Conservation (phyloP, 2,329 filamentous ascomycete genomes). For the Aspergillus jensenii region DNA sequence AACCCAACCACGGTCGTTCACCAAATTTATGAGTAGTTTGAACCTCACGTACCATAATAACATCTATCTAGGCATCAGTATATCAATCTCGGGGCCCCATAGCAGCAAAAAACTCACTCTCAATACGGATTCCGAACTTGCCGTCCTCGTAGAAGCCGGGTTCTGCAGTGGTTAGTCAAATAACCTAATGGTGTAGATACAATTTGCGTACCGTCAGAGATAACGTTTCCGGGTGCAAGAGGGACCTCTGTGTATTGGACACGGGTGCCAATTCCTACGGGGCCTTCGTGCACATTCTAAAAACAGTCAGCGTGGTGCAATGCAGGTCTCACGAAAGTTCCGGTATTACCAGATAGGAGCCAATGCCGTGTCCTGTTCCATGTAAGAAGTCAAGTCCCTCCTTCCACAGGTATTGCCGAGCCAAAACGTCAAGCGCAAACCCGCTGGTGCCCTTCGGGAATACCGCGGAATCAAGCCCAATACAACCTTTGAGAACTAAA, state of each 20-base stretch:
- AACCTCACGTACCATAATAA: conserved; percentile 87
- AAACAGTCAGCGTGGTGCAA: conserved; percentile 18
- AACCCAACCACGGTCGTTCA: conserved; percentile 90
- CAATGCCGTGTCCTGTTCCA: conserved; percentile 93
- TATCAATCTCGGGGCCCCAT: not conserved
- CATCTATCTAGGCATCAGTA: conserved; percentile 50
- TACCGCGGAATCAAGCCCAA: conserved; percentile 78
- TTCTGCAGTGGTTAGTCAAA: conserved; percentile 50
- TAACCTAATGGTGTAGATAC: not conserved
- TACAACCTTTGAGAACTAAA: conserved; percentile 89
- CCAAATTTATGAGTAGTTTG: conserved; percentile 85
- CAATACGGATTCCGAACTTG: conserved; percentile 90
- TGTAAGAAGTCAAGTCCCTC: conserved; percentile 93
- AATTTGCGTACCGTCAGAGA: conserved; percentile 65
- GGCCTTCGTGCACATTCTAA: conserved; percentile 90
- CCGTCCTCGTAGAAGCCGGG: conserved; percentile 98
- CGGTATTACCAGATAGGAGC: conserved; percentile 68
- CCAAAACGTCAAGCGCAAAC: conserved; percentile 84
- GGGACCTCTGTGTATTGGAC: conserved; percentile 90
- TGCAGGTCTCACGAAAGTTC: not conserved
- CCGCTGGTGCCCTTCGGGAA: conserved; percentile 96
- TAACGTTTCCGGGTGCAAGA: conserved; percentile 85
- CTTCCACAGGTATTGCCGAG: conserved; percentile 90
- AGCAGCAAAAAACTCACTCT: conserved; percentile 54
- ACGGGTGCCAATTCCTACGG: conserved; percentile 91